Conservation (phyloP, 2,329 filamentous ascomycete genomes). For the Calonectria hongkongensis region DNA sequence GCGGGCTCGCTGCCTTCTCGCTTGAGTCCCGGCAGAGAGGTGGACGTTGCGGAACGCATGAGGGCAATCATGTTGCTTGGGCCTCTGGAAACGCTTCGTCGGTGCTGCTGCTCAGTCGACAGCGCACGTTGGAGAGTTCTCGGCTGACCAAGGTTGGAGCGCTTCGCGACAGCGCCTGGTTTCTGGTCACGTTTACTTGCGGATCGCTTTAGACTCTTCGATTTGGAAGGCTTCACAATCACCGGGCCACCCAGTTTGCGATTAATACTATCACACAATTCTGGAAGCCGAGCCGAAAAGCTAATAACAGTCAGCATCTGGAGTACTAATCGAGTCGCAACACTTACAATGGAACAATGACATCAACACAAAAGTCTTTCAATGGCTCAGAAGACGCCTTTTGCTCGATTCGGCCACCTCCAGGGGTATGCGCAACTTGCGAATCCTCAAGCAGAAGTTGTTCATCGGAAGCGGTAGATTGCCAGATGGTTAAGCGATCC, state of each 20-base stretch:
- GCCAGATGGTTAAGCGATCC: conserved; percentile 89
- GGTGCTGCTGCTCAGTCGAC: conserved; percentile 74
- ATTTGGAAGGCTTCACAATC: conserved; percentile 73
- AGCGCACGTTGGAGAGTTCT: conserved; percentile 77
- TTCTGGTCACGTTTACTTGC: conserved; percentile 66
- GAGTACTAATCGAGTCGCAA: background rate
- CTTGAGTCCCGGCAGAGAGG: conserved; percentile 77
- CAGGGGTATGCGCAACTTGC: conserved; percentile 60
- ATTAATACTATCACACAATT: conserved; percentile 81
- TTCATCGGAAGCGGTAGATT: conserved; percentile 81
- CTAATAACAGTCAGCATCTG: conserved; percentile 65
- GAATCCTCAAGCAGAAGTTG: conserved; percentile 70
- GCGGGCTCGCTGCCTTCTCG: conserved; percentile 79
- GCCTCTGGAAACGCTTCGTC: conserved; percentile 73
- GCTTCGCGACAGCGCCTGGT: conserved; percentile 72
- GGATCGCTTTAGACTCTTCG: conserved; percentile 67
- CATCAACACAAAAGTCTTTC: conserved; percentile 86
- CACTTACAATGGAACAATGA: conserved; percentile 86
- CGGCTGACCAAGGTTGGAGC: conserved; percentile 64
- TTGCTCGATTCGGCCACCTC: conserved; percentile 62
- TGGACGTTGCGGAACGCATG: conserved; percentile 80
- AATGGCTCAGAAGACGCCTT: conserved; percentile 76
- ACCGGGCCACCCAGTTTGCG: conserved; percentile 85
- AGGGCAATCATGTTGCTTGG: conserved; percentile 77
- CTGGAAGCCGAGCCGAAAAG: conserved; percentile 85